Evolutionary conservation across 148 eudicot species (phyloP), one percentile per base, ranked within the genome.

Genomic region (Nepenthes gracilis): DNA sequence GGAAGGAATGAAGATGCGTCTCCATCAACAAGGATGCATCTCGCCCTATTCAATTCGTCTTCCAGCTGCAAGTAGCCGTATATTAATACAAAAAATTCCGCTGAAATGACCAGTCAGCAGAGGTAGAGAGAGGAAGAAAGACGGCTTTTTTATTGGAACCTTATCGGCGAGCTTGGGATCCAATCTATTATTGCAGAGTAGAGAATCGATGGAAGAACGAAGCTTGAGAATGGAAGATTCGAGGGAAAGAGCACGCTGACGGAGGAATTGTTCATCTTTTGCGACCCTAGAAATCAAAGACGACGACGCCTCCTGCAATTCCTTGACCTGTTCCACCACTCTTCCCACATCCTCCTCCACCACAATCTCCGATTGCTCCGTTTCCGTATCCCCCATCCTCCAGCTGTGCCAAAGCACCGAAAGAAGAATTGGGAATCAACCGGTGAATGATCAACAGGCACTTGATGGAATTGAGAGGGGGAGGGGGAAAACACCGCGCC

Each of bases 1-100:
- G 98, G 98, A 37, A 88, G 81, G 76, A 85, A 92, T 10, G 94
- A 81, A 6, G 98, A 87, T 35, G 88, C 96, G 77, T 88, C 91
- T 67, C 98, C 94, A 73, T 92, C 98, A 54, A 76, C 82, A 74
- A 92, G 68, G 43, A 70, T 57, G 65, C 92, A 85, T 55, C 81
- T 79, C 33, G 86, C 96, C 74, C 79, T 80, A 65, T 63, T 68
- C 56, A 88, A 72, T 67, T 92, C 98, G 43, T 92, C 95, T 70
- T 85, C 88, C 80, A 85, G 62, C 98, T 92, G 47, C 70, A 60
- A 12, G 37, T n/a, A 50, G n/a, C 35, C 34, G 1, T 35, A 51
- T 66, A 33, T 12, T 63, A 10, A 58, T 64, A 49, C 13, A 37
- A 43, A 56, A 32, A 43, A 54, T 35, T 11, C 50, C 12, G 9